Base-by-base conservation (phyloP, 208 protist species). In the Crithidia fasciculata region DNA sequence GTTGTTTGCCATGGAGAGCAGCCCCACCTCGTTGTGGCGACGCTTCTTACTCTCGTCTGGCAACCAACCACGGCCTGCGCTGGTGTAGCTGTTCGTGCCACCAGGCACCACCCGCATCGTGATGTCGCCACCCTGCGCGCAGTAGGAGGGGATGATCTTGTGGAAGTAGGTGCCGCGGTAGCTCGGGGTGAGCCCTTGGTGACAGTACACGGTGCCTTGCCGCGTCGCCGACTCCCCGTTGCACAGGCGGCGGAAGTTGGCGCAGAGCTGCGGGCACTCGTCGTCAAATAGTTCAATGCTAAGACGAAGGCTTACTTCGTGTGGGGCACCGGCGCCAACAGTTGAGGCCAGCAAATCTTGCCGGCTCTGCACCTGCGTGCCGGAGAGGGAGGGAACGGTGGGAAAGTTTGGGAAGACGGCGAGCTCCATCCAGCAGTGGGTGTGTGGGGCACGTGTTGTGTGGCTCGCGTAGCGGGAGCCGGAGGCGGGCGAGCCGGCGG, bases 121-220 rank as follows among this genome's bases (percentile, higher is more conserved):
- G 78, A 99, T 92, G 88, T 99, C 98, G 52, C 98, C 98, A 56
- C 97, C 98, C 80, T 99, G 98, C 12, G 86, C 63, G 52, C 89
- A 93, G 61, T 97, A 93, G 18, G 81, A 44, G 5, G 90, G 91
- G 41, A 97, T 93, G 60, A 98, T 96, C 67, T 96, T 94, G 80
- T 98, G 95, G 81, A 98, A 96, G 73, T 82, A 94, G 4, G 92
- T 96, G 60, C 93, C 93, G 6, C 85, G 74, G 78, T 97, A 98
- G 79, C 84, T 86, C 5, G 88, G 82, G n/a, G 73, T 81, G 69
- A 96, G 72, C 8, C 84, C 84, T 45, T 94, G 75, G 60, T 87
- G 84, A 15, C 70, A 81, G 82, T 92, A 93, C 9, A 77, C 87
- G 55, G 88, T 74, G 15, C 69, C 72, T 56, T 81, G 62, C 41